Base-by-base conservation (phyloP, 331 rosid genomes). In the Rhamnella rubrinervis region DNA sequence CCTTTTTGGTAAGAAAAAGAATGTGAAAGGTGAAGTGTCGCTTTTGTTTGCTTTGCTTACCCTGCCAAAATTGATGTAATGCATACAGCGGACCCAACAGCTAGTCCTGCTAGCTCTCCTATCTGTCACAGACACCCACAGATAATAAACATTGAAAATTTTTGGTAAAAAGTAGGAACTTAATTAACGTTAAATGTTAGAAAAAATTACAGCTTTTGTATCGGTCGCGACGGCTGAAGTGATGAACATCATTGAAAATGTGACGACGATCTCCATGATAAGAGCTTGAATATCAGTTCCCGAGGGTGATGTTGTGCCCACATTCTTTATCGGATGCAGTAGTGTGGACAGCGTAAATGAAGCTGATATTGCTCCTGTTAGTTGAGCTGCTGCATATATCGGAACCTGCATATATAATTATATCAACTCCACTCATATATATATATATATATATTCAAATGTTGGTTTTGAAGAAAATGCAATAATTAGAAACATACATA, bases 11-110 rank as follows among this genome's bases (percentile, higher is more conserved):
- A 1, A 9, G 14, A 52, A 55, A 53, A 67, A 31, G 3, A 11
- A 12, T 41, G 49, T 41, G 14, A 13, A 8, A 44, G 13, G 49
- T 11, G 14, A 35, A 5, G 61, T 15, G 53, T 68, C 19, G 15
- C 2, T 57, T 71, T 6, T 49, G 40, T 89, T 81, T 84, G 88
- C 92, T 71, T 6, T 49, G 40, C 91, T 81, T 84, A 90, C 92
- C 98, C 95, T 0, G 95, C 97, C 4, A 90, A 73, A 71, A 93
- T 88, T 82, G 95, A 85, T 59, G 97, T 82, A 51, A 93, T 82
- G 83, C 84, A 66, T 55, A 90, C 95, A 37, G 97, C 87, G 9
- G 83, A 86, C 56, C 96, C 98, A 31, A 93, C 97, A 21, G 97
- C 98, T 7, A 88, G 78, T 25, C 98, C 98, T 7, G 88, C 88